These are phyloP conservation scores for Penicillium waksmanii DNA, from an alignment of 495 filamentous ascomycete species.

Conservation along the genomic window DNA sequence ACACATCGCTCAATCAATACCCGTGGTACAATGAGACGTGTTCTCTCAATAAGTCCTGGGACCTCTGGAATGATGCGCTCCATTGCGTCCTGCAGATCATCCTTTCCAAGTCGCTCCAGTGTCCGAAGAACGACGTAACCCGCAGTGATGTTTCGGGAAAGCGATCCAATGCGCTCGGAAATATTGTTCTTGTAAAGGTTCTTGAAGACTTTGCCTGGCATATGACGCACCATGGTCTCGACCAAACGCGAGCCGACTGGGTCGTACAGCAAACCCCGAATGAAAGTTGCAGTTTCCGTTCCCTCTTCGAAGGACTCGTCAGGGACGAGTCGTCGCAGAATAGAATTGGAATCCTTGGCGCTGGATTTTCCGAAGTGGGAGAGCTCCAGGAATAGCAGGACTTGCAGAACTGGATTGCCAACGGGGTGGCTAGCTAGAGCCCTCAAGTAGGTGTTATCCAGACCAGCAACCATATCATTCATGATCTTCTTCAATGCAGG, in stretches of 20 bases:
- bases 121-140: conserved; percentile 80
- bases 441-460: conserved; percentile 74
- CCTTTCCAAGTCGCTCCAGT: conserved; percentile 79
- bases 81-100: conserved; percentile 74
- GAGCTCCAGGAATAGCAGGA: conserved; percentile 83
- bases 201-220: conserved; percentile 89
- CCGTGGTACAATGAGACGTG: conserved; percentile 76
- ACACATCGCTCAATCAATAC: conserved; percentile 81
- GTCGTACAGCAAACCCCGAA: conserved; percentile 86
- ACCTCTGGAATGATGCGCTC: conserved; percentile 71
- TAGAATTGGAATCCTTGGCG: conserved; percentile 60
- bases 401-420: conserved; percentile 86
- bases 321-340: conserved; percentile 64
- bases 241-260: conserved; percentile 85
- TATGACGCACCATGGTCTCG: conserved; percentile 77
- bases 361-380: conserved; percentile 66
- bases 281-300: conserved; percentile 66
- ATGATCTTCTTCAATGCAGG: conserved; percentile 79
- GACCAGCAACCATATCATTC: conserved; percentile 64
- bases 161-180: conserved; percentile 69
- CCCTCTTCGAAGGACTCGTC: conserved; percentile 64
- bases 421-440: conserved; percentile 84
- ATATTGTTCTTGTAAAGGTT: conserved; percentile 75
- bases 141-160: conserved; percentile 87
- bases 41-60: conserved; percentile 67